Evolutionary conservation across 2,329 filamentous ascomycete species (phyloP).

Genomic region (Zasmidium citrigriseum): DNA sequence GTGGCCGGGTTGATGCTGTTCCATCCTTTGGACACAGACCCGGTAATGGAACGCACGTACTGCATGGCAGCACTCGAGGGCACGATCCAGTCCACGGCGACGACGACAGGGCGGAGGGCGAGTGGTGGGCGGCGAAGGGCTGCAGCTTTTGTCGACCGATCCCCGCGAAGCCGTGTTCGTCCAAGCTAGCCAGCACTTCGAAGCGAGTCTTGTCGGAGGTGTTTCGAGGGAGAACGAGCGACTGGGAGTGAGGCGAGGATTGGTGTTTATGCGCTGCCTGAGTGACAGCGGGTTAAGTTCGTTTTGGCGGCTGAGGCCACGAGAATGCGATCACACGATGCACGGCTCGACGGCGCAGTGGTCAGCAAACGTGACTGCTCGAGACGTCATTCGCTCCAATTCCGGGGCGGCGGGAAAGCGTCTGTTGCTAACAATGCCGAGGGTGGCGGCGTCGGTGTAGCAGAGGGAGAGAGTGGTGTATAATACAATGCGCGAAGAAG

Average conservation of each 20-base stretch:
- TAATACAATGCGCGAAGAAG: background rate
- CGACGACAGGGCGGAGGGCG: background rate
- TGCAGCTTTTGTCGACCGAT: background rate
- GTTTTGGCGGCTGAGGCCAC: background rate
- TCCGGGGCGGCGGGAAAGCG: background rate
- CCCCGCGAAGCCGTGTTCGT: background rate
- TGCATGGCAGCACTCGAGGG: constrained; percentile 64
- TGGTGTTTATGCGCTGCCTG: too few relatives aligned
- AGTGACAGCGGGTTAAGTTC: background rate
- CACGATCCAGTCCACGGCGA: constrained; percentile 3
- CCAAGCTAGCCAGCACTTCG: background rate
- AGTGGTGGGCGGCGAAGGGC: background rate
- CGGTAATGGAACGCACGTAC: constrained; percentile 94
- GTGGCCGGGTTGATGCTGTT: constrained; percentile 99
- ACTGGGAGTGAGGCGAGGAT: background rate
- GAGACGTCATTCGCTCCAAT: background rate
- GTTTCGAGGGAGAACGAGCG: background rate
- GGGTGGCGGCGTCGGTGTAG: background rate
- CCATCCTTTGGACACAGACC: constrained; percentile 97
- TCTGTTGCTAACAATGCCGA: background rate
- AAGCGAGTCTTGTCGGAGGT: background rate
- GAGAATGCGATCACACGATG: background rate
- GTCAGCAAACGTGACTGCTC: background rate
- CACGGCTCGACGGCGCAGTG: too few relatives aligned
- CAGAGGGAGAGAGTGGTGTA: background rate